Evolutionary conservation across 768 basidiomycete species (phyloP).

Genomic region (Lactifluus rugatus): DNA sequence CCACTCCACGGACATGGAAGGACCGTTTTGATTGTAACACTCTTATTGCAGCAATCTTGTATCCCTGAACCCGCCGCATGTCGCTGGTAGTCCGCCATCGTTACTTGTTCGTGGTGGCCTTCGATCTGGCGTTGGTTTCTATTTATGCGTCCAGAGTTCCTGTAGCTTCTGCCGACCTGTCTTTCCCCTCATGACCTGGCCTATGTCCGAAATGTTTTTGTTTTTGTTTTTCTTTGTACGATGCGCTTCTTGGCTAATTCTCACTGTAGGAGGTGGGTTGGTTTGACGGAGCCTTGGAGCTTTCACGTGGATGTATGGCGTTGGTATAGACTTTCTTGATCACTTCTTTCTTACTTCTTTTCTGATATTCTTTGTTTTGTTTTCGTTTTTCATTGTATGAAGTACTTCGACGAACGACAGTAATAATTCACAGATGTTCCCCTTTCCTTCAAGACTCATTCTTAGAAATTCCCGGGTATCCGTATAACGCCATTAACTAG

Average conservation of each 20-base stretch:
- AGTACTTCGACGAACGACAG: slow-evolving; percentile 7
- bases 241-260: slow-evolving; percentile 8
- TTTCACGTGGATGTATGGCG: neutral
- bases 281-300: slow-evolving; percentile 1
- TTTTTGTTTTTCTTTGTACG: slow-evolving; percentile 13
- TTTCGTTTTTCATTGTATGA: slow-evolving; percentile 7
- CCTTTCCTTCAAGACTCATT: neutral
- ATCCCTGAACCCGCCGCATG: slow-evolving; percentile 8
- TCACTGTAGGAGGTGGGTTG: neutral
- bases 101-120: neutral
- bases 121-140: slow-evolving; percentile 4
- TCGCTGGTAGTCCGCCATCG: slow-evolving; percentile 6
- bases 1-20: slow-evolving; percentile 20
- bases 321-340: slow-evolving; percentile 7
- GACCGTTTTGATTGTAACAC: slow-evolving; percentile 19
- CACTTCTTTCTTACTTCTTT: neutral
- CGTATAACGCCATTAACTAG: neutral
- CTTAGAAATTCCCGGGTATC: neutral
- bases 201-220: slow-evolving; percentile 1
- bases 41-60: slow-evolving; percentile 10
- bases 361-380: slow-evolving; percentile 2
- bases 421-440: slow-evolving; percentile 1
- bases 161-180: slow-evolving; percentile 14
- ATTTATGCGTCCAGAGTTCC: slow-evolving; percentile 14
- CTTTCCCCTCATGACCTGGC: slow-evolving; percentile 5